A percentile compares a stretch with the other conserved stretches of the same genome.
Conservation (phyloP, 179 eudicot genomes). For the Silene noctiflora region DNA sequence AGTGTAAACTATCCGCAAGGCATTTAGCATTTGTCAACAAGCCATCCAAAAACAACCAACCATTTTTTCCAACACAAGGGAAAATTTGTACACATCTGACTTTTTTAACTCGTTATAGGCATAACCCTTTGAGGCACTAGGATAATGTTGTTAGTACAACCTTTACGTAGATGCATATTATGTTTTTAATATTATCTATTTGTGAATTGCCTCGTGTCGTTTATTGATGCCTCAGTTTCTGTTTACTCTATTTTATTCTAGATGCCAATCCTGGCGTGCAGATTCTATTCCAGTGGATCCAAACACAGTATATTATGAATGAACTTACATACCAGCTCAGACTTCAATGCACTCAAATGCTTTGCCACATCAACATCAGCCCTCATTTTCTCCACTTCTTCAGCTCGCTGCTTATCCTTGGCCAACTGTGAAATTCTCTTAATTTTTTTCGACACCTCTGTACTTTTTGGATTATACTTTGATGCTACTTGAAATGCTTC, state of each 20-base stretch:
- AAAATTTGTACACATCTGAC: not conserved
- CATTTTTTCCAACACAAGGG: not conserved
- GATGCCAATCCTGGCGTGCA: not conserved
- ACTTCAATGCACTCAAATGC: slow-evolving; percentile 57
- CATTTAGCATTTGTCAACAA: too few species aligned
- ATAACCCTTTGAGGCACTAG: not conserved
- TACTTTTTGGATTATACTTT: slow-evolving; percentile 75
- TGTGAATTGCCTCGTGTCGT: not conserved
- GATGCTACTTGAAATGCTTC: slow-evolving; percentile 71
- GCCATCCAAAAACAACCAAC: not conserved
- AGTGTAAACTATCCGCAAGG: too few species aligned
- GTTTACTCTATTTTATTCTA: not conserved
- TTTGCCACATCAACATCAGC: slow-evolving; percentile 76
- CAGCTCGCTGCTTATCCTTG: slow-evolving; percentile 66
- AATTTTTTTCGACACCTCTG: slow-evolving; percentile 85
- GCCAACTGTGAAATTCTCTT: slow-evolving; percentile 74
- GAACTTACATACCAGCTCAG: slow-evolving; percentile 64
- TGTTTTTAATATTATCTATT: too few species aligned
- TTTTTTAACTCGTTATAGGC: not conserved
- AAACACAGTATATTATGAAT: slow-evolving; percentile 13
- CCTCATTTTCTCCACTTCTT: slow-evolving; percentile 72
- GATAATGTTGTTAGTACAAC: not conserved
- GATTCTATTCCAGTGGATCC: not conserved
- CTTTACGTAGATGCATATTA: too few species aligned
- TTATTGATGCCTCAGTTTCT: slow-evolving; percentile 2